Conservation (phyloP, 805 yeast genomes). For the Nakazawaea ambrosiae region DNA sequence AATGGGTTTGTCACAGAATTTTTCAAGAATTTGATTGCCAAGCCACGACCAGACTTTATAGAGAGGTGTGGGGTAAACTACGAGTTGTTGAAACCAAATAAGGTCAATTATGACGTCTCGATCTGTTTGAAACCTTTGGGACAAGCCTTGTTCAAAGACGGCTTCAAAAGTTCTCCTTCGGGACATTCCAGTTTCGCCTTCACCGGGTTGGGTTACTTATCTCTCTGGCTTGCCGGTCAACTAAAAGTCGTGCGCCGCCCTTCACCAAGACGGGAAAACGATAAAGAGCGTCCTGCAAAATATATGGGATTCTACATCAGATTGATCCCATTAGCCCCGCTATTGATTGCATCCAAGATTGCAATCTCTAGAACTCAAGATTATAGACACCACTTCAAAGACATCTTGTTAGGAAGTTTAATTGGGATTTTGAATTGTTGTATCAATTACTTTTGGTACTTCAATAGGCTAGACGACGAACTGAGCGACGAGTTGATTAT, state of each 20-base stretch:
- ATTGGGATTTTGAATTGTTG: constrained; percentile 53
- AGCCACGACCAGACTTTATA: constrained; percentile 85
- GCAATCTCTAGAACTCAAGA: constrained; percentile 83
- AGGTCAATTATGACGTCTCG: constrained; percentile 21
- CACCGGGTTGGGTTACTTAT: constrained; percentile 56
- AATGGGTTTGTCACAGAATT: constrained; percentile 58
- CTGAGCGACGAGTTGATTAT: not conserved
- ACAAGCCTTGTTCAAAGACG: constrained; percentile 36
- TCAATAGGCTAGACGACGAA: constrained; percentile 6
- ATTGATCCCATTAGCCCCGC: constrained; percentile 32
- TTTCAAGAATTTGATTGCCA: constrained; percentile 73
- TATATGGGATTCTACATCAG: constrained; percentile 11
- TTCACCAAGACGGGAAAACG: not conserved
- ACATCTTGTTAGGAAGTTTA: constrained; percentile 62
- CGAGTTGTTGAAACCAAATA: constrained; percentile 17
- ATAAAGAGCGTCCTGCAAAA: not conserved
- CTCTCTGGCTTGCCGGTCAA: constrained; percentile 62
- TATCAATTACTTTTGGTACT: constrained; percentile 19
- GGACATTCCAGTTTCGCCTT: constrained; percentile 71
- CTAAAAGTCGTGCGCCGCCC: constrained; percentile 23
- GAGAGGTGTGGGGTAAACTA: constrained; percentile 70
- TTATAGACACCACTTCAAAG: constrained; percentile 85
- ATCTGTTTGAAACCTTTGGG: constrained; percentile 30
- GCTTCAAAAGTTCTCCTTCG: constrained; percentile 74
- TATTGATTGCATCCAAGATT: constrained; percentile 59